phyloP scores from a whole-genome alignment of 768 basidiomycete genomes.

The Tulasnella sp. region DNA sequence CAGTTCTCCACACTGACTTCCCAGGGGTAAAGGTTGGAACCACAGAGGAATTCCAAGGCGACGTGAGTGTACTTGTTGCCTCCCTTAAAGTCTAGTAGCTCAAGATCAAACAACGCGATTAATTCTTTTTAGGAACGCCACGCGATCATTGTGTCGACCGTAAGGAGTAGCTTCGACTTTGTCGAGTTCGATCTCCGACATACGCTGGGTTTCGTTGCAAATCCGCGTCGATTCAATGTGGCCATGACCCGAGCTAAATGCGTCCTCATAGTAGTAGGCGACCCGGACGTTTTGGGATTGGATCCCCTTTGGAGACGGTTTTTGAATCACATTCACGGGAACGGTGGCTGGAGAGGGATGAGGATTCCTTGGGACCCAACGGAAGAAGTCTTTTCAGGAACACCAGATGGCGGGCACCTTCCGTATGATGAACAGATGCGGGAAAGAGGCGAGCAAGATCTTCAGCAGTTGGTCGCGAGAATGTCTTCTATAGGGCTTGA shows the following conservation, averaged over 20 bases:
- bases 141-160: conserved; percentile 37
- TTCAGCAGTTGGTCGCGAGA: not conserved
- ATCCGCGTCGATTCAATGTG: conserved; percentile 33
- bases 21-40: too few relatives aligned
- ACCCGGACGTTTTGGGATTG: conserved; percentile 21
- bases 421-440: not conserved
- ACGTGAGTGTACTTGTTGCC: conserved; percentile 26
- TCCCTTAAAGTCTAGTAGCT: not conserved
- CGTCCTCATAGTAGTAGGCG: conserved; percentile 25
- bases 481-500: not conserved
- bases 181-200: conserved; percentile 30
- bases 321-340: conserved; percentile 21
- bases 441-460: not conserved
- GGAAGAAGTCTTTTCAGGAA: not conserved
- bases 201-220: conserved; percentile 34
- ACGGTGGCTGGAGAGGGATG: conserved; percentile 21
- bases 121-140: conserved; percentile 32
- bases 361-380: conserved; percentile 3
- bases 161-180: conserved; percentile 22
- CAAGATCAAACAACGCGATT: not conserved
- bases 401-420: not conserved
- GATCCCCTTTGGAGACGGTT: conserved; percentile 24
- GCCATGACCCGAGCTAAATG: conserved; percentile 24
- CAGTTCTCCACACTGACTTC: too few relatives aligned
- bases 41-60: conserved; percentile 17